These are phyloP conservation scores for Rhizoclosmatium globosum DNA, from an alignment of 192 early-diverging fungal genomes.

Conservation along the genomic window DNA sequence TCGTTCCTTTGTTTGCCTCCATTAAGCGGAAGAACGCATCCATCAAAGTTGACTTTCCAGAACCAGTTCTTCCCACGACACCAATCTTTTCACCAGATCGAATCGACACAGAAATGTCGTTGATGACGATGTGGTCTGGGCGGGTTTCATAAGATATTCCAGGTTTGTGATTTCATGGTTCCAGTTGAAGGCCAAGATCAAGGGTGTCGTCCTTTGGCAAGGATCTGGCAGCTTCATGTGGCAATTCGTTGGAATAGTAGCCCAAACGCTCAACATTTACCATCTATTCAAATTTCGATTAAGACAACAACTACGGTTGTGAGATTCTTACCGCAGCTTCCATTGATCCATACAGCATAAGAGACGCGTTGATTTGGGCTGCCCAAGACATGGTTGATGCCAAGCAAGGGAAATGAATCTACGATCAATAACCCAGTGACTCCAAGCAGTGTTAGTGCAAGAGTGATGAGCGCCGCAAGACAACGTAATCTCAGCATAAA, in stretches of 20 bases:
- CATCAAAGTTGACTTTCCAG: too few species aligned
- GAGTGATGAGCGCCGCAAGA: slow-evolving; percentile 15
- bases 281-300: slow-evolving; percentile 35
- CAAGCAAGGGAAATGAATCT: slow-evolving; percentile 21
- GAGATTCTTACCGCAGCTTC: too few species aligned
- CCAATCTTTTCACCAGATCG: slow-evolving; percentile 56
- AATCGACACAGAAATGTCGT: slow-evolving; percentile 48
- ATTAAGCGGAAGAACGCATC: too few species aligned
- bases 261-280: slow-evolving; percentile 51
- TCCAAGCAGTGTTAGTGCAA: slow-evolving; percentile 22
- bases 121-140: slow-evolving; percentile 55
- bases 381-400: slow-evolving; percentile 19
- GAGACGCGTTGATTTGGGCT: background rate
- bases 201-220: slow-evolving; percentile 44
- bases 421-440: slow-evolving; percentile 16
- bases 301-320: too few species aligned
- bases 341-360: background rate
- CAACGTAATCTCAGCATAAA: slow-evolving; percentile 8
- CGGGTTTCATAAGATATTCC: slow-evolving; percentile 63
- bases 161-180: slow-evolving; percentile 46
- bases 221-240: slow-evolving; percentile 28
- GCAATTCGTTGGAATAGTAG: slow-evolving; percentile 41
- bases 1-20: slow-evolving; percentile 43
- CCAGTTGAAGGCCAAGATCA: slow-evolving; percentile 57
- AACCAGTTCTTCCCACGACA: too few species aligned